Evolutionary conservation across 1,284 basidiomycete genomes (phyloP).

Genomic region (Laetiporus sulphureus): DNA sequence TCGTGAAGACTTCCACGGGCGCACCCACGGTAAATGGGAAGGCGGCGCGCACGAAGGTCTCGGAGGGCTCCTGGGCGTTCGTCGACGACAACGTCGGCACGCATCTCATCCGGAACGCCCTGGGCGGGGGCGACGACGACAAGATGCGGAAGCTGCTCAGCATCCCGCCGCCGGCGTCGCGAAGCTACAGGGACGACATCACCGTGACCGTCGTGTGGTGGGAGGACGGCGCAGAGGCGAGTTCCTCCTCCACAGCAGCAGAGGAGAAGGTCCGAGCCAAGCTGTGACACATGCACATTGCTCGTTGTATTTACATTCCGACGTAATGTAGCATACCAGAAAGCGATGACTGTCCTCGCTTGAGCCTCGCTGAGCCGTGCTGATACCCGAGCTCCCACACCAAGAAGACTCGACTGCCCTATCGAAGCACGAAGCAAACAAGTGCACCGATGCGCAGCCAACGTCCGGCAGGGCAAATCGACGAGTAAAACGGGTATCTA

Average conservation of each 20-base stretch:
- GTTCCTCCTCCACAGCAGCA: constrained; percentile 9
- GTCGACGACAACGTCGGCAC: constrained; percentile 84
- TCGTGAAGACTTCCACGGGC: constrained; percentile 51
- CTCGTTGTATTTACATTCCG: neutral
- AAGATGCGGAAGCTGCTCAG: constrained; percentile 71
- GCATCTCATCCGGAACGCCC: constrained; percentile 91
- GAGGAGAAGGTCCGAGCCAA: constrained; percentile 30
- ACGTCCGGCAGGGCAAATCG: no score
- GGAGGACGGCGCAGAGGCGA: constrained; percentile 47
- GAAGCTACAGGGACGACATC: constrained; percentile 83
- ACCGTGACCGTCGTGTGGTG: constrained; percentile 88
- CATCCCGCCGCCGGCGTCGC: constrained; percentile 77
- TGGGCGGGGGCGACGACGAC: constrained; percentile 78
- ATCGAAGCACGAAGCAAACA: no score
- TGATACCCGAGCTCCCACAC: no score
- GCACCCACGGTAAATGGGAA: constrained; percentile 63
- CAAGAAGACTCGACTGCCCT: no score
- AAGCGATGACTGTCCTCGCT: neutral
- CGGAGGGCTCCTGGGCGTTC: constrained; percentile 68
- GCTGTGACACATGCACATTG: constrained; percentile 20
- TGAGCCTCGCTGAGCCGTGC: neutral
- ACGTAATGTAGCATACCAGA: neutral
- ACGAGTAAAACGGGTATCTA: no score
- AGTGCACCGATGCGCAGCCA: no score
- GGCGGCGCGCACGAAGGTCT: constrained; percentile 32